Percentiles rank a stretch among this genome's conserved stretches.
Conservation (phyloP, 2,329 filamentous ascomycete species). For the Calonectria honghensis region DNA sequence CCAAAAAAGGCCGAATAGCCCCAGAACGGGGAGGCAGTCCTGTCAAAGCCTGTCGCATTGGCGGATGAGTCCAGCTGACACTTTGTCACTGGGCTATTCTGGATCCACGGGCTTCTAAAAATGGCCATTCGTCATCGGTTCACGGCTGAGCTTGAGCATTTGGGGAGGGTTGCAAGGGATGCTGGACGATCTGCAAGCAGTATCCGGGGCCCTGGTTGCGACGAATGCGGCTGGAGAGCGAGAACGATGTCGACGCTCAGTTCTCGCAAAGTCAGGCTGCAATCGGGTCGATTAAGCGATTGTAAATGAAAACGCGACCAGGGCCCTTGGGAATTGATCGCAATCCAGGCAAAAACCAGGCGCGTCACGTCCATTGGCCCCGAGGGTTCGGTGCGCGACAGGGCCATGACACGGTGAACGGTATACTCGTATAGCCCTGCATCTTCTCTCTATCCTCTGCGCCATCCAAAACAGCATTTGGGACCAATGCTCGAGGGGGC, state of each 20-base stretch:
- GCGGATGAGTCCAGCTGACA: constrained; percentile 16
- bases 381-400: constrained; percentile 15
- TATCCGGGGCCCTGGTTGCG: constrained; percentile 52
- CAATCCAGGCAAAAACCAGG: background rate
- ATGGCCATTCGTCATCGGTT: constrained; percentile 51
- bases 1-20: constrained; percentile 40
- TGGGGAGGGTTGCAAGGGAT: constrained; percentile 48
- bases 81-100: constrained; percentile 2
- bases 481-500: background rate
- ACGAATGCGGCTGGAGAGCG: constrained; percentile 49
- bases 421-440: constrained; percentile 9
- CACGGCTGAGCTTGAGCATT: constrained; percentile 42
- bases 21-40: constrained; percentile 25
- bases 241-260: constrained; percentile 43
- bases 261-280: constrained; percentile 18
- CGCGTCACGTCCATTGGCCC: background rate
- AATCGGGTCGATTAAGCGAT: constrained; percentile 20
- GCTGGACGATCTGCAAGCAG: constrained; percentile 54
- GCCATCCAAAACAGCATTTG: background rate
- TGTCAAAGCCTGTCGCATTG: constrained; percentile 37
- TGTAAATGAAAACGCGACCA: constrained; percentile 5
- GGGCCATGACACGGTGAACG: background rate
- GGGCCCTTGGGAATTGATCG: constrained; percentile 16
- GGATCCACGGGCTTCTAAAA: constrained; percentile 33
- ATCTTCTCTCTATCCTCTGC: constrained; percentile 5